Evolutionary conservation across 2,329 filamentous ascomycete species (phyloP), one percentile per base, ranked within the genome.

Genomic region (Alternaria triticina): DNA sequence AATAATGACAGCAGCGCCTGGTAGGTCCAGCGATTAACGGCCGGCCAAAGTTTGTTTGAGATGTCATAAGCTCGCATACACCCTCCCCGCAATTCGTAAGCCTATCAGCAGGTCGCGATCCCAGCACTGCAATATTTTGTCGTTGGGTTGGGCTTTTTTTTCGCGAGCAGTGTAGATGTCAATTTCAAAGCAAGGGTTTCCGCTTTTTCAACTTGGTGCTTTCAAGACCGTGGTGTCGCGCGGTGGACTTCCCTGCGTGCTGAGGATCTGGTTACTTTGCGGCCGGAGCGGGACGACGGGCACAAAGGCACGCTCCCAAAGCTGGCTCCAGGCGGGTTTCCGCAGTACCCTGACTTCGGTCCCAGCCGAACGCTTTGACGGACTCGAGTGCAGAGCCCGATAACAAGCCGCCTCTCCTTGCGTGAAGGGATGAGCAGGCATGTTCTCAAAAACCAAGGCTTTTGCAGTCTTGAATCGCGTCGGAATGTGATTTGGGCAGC

Each of bases 231-330:
- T 17, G 20, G 55, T 46, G 46, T 54, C 43, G 54, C 49, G 27
- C 54, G 11, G 43, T 28, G 46, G 25, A 40, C 45, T 57, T 61
- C 54, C 54, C 51, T 62, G 59, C 62, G 55, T 59, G n/a, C 33
- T 60, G 43, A 54, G 61, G 61, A 65, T 66, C 65, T 69, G 69
- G 68, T 70, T 70, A 56, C 68, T 66, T 66, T 67, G 68, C 71
- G 75, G 74, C 64, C 71, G 74, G 75, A 69, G 69, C 72, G 74
- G 74, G 74, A 74, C 54, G 62, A 70, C 70, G 71, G 70, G 66
- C 63, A 72, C 61, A 72, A 70, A 70, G 62, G 75, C 76, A 78
- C 74, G 74, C 71, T 72, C 75, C 75, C 62, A 66, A 68, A 59
- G 57, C 61, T 77, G 75, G 74, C 73, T 74, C 69, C 68, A 66